phyloP scores from a whole-genome alignment of 2,329 filamentous ascomycete genomes.

The Talaromyces sp. region DNA sequence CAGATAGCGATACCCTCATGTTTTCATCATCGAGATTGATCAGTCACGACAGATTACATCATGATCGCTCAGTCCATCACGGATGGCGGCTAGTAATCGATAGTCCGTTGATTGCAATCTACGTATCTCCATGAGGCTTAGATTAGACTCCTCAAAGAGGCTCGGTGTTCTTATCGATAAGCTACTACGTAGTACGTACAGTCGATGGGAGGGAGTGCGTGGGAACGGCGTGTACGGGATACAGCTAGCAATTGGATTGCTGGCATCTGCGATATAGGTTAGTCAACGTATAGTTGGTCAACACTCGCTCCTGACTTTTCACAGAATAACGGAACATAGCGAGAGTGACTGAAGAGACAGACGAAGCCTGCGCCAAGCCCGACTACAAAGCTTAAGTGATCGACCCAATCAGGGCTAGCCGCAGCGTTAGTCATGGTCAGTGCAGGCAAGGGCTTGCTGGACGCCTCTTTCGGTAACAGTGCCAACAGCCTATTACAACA shows the following conservation, averaged over 20 bases:
- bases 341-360: not conserved
- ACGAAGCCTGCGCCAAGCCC: constrained; percentile 2
- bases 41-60: not conserved
- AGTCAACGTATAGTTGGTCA: too few relatives aligned
- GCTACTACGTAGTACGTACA: too few relatives aligned
- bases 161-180: not conserved
- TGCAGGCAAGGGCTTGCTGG: not conserved
- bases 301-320: not conserved
- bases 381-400: not conserved
- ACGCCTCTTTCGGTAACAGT: too few relatives aligned
- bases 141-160: too few relatives aligned
- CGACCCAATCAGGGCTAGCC: not conserved
- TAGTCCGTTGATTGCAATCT: too few relatives aligned
- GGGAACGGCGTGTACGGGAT: too few relatives aligned
- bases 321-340: not conserved
- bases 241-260: too few relatives aligned
- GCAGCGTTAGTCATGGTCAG: not conserved
- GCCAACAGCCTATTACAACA: not conserved
- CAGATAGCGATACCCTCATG: not conserved
- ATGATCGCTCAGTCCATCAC: not conserved
- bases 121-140: too few relatives aligned
- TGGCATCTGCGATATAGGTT: too few relatives aligned
- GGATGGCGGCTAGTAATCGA: not conserved
- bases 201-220: too few relatives aligned
- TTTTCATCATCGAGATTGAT: not conserved